Percentiles rank a stretch among this genome's conserved stretches.
Evolutionary conservation across 169 alveolate genomes (phyloP).

Genomic region (Pseudocohnilembus persalinus): DNA sequence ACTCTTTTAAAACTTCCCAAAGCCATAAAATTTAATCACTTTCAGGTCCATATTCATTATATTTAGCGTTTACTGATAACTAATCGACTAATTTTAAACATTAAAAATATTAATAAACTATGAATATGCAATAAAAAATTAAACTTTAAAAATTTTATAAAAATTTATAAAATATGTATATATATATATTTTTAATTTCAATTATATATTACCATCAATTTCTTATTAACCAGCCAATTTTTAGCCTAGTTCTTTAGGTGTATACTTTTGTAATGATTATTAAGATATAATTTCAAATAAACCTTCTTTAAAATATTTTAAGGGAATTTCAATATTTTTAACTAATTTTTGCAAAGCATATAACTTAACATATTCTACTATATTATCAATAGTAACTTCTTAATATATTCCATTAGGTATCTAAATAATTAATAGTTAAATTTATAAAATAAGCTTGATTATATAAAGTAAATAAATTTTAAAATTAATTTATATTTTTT

Average conservation of each 20-base stretch:
- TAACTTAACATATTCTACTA: not conserved
- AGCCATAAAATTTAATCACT: not conserved
- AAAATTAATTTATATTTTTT: too few species aligned
- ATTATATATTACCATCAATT: not conserved
- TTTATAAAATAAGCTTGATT: not conserved
- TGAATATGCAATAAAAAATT: too few species aligned
- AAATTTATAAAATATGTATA: too few species aligned
- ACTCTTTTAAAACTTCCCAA: not conserved
- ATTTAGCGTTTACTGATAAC: not conserved
- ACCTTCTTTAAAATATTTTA: not conserved
- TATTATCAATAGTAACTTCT: not conserved
- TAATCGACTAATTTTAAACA: not conserved
- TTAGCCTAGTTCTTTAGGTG: not conserved
- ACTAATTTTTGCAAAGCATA: not conserved
- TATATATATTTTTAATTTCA: too few species aligned
- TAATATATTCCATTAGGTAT: not conserved
- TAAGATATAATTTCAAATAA: not conserved
- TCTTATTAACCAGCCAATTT: not conserved
- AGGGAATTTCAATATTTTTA: not conserved
- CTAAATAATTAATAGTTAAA: not conserved
- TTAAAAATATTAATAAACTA: too few species aligned
- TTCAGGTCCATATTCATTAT: not conserved
- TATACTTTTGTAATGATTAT: not conserved
- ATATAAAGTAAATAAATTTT: too few species aligned
- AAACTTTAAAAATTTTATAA: too few species aligned